Percentiles rank a stretch among this genome's conserved stretches.
Evolutionary conservation across 164 flowering plant species (phyloP).

Genomic region (Macadamia tetraphylla): DNA sequence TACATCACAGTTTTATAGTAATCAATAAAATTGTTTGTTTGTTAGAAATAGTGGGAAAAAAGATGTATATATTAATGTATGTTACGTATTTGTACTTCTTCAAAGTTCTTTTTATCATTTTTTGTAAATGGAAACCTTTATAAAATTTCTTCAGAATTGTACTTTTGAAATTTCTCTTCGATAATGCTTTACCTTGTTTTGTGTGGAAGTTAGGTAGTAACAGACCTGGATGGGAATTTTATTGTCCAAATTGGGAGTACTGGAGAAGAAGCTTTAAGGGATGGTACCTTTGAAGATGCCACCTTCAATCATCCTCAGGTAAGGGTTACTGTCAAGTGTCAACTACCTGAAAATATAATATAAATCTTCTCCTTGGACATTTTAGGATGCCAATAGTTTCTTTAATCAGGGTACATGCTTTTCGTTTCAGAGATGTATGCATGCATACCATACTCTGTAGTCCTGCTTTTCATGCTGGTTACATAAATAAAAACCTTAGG

Average conservation of each 20-base stretch:
- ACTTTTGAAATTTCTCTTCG: too few species aligned
- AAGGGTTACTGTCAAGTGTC: constrained; percentile 7
- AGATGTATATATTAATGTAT: not conserved
- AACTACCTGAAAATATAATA: not conserved
- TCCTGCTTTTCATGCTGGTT: constrained; percentile 4
- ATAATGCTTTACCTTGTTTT: not conserved
- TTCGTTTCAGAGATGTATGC: constrained; percentile 8
- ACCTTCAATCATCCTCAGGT: constrained; percentile 92
- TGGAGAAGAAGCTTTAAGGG: constrained; percentile 81
- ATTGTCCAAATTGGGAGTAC: constrained; percentile 82
- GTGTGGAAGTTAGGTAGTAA: constrained; percentile 60
- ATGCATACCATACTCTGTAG: not conserved
- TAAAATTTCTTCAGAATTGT: too few species aligned
- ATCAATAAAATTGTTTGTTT: too few species aligned
- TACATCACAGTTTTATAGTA: too few species aligned
- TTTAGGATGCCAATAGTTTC: not conserved
- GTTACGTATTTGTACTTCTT: not conserved
- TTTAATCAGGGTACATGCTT: not conserved
- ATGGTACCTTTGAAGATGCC: constrained; percentile 85
- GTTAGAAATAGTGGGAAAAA: too few species aligned
- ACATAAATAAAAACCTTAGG: not conserved
- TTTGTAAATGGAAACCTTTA: too few species aligned
- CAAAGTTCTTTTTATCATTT: too few species aligned
- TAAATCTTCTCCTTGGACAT: not conserved
- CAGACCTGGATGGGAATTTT: constrained; percentile 90